phyloP scores from a whole-genome alignment of 495 filamentous ascomycete species.

The Parmelia sp. region DNA sequence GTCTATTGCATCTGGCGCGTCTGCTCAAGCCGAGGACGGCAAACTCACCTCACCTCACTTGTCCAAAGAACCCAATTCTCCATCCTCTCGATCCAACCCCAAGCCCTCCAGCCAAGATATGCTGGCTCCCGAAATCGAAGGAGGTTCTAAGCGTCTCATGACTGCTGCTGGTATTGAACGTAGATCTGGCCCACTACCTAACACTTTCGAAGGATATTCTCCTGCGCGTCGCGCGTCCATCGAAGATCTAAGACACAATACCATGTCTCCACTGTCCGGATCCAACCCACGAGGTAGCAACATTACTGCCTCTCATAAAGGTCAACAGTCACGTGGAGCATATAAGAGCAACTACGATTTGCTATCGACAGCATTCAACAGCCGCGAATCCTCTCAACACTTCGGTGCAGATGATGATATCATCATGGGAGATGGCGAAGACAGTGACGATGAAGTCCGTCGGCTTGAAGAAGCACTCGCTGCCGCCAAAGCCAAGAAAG shows the following conservation, averaged over 20 bases:
- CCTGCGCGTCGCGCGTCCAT: neutral
- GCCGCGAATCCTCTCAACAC: slow-evolving; percentile 10
- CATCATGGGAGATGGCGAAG: neutral
- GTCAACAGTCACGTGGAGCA: slow-evolving; percentile 8
- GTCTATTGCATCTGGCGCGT: slow-evolving; percentile 37
- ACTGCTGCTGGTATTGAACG: neutral
- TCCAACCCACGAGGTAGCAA: neutral
- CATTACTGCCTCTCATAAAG: neutral
- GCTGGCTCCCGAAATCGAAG: slow-evolving; percentile 14
- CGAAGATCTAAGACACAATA: slow-evolving; percentile 3
- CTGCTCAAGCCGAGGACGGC: slow-evolving; percentile 18
- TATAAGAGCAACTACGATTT: slow-evolving; percentile 10
- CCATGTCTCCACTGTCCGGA: slow-evolving; percentile 5
- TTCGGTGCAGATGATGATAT: neutral
- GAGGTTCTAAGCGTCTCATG: slow-evolving; percentile 35
- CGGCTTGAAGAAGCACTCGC: slow-evolving; percentile 6
- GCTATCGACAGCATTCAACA: slow-evolving; percentile 14
- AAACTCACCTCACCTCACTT: slow-evolving; percentile 16
- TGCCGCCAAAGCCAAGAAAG: slow-evolving; percentile 2
- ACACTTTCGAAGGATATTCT: neutral
- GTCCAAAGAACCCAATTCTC: slow-evolving; percentile 17
- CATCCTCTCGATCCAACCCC: slow-evolving; percentile 12
- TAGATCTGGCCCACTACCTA: neutral
- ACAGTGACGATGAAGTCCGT: neutral
- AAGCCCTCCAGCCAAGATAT: slow-evolving; percentile 16